Percentiles rank a stretch among this genome's conserved stretches.
These are phyloP conservation scores for Sophora flavescens DNA, from an alignment of 306 rosid species.

Conservation along the genomic window DNA sequence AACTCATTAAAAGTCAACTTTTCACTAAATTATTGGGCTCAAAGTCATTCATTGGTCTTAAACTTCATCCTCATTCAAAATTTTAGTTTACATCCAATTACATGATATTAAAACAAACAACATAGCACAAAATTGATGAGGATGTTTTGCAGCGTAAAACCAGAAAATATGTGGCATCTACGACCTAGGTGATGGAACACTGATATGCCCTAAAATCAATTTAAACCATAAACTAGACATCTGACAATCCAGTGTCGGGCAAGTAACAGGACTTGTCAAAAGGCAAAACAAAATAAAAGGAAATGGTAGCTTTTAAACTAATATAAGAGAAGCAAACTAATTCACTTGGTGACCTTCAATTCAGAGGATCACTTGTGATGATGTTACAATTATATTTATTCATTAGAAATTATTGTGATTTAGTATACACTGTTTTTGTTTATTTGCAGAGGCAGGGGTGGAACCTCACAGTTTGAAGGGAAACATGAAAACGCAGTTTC, in stretches of 20 bases:
- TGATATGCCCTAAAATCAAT: slow-evolving; percentile 4
- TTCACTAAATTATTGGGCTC: background rate
- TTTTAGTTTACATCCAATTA: background rate
- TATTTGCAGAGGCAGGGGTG: background rate
- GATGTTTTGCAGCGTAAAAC: slow-evolving; percentile 6
- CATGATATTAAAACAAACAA: slow-evolving; percentile 3
- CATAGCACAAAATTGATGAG: background rate
- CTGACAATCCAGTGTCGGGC: background rate
- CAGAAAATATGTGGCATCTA: background rate
- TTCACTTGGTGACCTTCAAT: slow-evolving; percentile 1
- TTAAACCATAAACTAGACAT: slow-evolving; percentile 8
- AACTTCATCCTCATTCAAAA: background rate
- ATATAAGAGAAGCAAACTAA: background rate
- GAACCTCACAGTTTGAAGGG: too few species aligned
- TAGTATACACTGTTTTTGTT: background rate
- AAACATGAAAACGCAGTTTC: background rate
- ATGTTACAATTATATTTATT: slow-evolving; percentile 7
- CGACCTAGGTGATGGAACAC: background rate
- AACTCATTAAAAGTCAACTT: background rate
- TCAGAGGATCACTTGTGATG: slow-evolving; percentile 3
- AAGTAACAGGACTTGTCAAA: background rate
- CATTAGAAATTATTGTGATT: background rate
- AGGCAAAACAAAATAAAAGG: slow-evolving; percentile 5
- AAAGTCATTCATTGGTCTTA: background rate
- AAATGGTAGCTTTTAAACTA: slow-evolving; percentile 1